A percentile compares a stretch with the other conserved stretches of the same genome.
These are phyloP conservation scores for Hypocreales sp. DNA, from an alignment of 2,329 filamentous ascomycete species.

Conservation along the genomic window DNA sequence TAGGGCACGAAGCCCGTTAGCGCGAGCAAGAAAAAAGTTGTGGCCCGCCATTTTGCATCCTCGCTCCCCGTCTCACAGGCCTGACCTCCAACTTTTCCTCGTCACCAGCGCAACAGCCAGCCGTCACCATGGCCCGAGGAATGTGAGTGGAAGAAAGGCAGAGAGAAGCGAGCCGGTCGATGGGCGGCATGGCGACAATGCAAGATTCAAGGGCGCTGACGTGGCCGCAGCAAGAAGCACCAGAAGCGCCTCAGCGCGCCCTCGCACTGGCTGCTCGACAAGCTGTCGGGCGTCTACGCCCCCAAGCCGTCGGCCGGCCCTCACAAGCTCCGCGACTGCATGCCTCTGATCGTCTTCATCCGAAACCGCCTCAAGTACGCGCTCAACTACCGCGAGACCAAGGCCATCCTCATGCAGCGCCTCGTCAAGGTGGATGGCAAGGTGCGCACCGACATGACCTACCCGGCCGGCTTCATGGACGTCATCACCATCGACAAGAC, in stretches of 20 bases:
- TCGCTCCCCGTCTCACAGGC: constrained; percentile 9
- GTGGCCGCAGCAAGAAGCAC: constrained; percentile 72
- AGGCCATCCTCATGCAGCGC: constrained; percentile 97
- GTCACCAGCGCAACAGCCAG: constrained; percentile 23
- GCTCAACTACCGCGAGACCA: constrained; percentile 95
- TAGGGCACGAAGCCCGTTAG: background rate
- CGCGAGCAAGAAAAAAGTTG: constrained; percentile 12
- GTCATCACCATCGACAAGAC: constrained; percentile 99
- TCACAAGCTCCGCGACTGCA: constrained; percentile 98
- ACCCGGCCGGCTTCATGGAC: constrained; percentile 98
- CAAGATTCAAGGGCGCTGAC: constrained; percentile 2
- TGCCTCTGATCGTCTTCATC: constrained; percentile 98
- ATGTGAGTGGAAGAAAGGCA: constrained; percentile 27
- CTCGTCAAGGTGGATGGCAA: constrained; percentile 99
- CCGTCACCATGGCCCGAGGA: constrained; percentile 49
- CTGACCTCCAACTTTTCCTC: constrained; percentile 15
- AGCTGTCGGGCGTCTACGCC: constrained; percentile 83
- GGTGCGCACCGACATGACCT: constrained; percentile 97
- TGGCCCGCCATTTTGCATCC: constrained; percentile 11
- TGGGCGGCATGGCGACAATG: too few species aligned
- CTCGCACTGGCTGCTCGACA: constrained; percentile 99
- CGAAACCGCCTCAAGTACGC: constrained; percentile 97
- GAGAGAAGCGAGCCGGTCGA: background rate
- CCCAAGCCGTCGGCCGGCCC: constrained; percentile 65
- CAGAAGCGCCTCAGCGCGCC: constrained; percentile 99